These are phyloP conservation scores for Ogataea henricii DNA, from an alignment of 805 yeast species.

Conservation along the genomic window DNA sequence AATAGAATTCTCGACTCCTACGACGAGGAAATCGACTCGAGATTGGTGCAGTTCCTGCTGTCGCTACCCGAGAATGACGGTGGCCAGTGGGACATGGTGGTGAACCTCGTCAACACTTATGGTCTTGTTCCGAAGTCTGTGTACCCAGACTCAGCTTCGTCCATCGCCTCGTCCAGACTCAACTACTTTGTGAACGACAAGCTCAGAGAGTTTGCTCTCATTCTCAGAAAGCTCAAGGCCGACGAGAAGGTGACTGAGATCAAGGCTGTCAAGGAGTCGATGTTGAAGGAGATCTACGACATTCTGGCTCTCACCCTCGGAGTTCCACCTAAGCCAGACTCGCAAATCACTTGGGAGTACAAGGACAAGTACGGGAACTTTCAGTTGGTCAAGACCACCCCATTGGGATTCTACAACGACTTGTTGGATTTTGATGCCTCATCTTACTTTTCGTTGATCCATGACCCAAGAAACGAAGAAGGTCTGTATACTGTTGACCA, in stretches of 20 bases:
- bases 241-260: conserved; percentile 39
- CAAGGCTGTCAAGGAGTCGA: conserved; percentile 30
- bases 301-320: conserved; percentile 72
- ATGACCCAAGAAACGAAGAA: conserved; percentile 81
- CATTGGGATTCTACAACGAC: conserved; percentile 62
- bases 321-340: conserved; percentile 73
- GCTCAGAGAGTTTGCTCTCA: conserved; percentile 76
- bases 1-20: conserved; percentile 73
- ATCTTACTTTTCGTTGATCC: conserved; percentile 64
- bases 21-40: conserved; percentile 67
- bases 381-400: conserved; percentile 57
- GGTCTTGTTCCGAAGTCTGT: conserved; percentile 76
- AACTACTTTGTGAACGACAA: conserved; percentile 69
- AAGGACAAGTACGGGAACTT: conserved; percentile 68
- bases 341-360: conserved; percentile 72
- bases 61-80: conserved; percentile 77
- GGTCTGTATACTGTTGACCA: conserved; percentile 73
- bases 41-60: conserved; percentile 67
- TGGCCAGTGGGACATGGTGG: conserved; percentile 88
- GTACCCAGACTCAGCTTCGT: conserved; percentile 70
- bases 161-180: conserved; percentile 55
- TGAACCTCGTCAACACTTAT: conserved; percentile 73
- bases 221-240: conserved; percentile 54
- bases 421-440: conserved; percentile 54
- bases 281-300: conserved; percentile 66